These are phyloP conservation scores for Psilocybe tampanensis DNA, from an alignment of 768 basidiomycete species.

Conservation along the genomic window DNA sequence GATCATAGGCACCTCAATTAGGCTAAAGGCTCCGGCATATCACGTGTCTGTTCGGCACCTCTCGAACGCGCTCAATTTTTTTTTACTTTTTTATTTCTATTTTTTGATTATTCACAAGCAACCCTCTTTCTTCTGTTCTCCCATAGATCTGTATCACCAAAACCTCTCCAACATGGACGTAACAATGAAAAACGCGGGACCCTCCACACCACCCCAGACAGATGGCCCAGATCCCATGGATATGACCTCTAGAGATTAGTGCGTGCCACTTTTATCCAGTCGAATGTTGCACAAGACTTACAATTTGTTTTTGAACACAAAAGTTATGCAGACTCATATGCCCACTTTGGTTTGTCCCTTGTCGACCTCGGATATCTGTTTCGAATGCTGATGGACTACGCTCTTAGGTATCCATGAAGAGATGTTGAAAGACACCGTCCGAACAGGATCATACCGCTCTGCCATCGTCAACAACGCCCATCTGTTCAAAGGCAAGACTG, in stretches of 20 bases:
- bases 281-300: slow-evolving; percentile 24
- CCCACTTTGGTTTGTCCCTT: slow-evolving; percentile 76
- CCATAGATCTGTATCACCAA: slow-evolving; percentile 16
- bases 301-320: slow-evolving; percentile 31
- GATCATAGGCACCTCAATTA: neutral
- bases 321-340: slow-evolving; percentile 96
- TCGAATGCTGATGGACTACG: neutral
- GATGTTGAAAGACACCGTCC: slow-evolving; percentile 97
- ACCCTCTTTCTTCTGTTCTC: neutral
- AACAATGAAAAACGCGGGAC: slow-evolving; percentile 28
- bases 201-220: slow-evolving; percentile 26
- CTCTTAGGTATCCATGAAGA: slow-evolving; percentile 94
- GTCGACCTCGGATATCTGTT: too few species aligned
- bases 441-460: slow-evolving; percentile 92
- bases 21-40: neutral
- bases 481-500: slow-evolving; percentile 95
- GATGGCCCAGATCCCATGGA: slow-evolving; percentile 34
- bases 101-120: neutral
- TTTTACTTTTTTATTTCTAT: slow-evolving; percentile 8
- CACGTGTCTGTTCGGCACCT: slow-evolving; percentile 14
- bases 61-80: slow-evolving; percentile 17
- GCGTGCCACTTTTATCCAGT: slow-evolving; percentile 42
- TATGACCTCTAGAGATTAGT: slow-evolving; percentile 91
- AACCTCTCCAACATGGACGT: slow-evolving; percentile 15
- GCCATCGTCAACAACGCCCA: slow-evolving; percentile 95